These are phyloP conservation scores for Aspergillus sp. DNA, from an alignment of 2,329 filamentous ascomycete genomes.

Conservation along the genomic window DNA sequence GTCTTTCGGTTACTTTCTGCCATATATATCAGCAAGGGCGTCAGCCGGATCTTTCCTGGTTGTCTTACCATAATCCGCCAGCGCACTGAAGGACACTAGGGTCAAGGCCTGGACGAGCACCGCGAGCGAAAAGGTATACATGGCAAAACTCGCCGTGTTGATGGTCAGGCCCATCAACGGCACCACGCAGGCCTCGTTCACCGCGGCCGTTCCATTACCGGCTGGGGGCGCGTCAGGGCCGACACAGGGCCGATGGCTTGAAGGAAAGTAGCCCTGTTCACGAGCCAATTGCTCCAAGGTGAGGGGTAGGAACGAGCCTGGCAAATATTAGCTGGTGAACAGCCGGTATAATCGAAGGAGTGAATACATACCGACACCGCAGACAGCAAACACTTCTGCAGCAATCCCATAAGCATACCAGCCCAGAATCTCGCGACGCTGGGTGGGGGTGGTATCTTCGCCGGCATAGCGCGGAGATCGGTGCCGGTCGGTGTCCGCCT, in stretches of 20 bases:
- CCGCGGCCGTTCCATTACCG: slow-evolving; percentile 20
- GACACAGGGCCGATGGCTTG: slow-evolving; percentile 37
- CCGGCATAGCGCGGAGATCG: slow-evolving; percentile 67
- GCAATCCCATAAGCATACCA: slow-evolving; percentile 96
- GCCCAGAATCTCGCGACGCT: slow-evolving; percentile 76
- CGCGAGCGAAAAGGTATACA: slow-evolving; percentile 81
- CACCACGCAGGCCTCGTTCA: slow-evolving; percentile 39
- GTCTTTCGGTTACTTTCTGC: slow-evolving; percentile 69
- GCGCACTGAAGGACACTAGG: slow-evolving; percentile 68
- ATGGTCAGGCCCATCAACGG: slow-evolving; percentile 37
- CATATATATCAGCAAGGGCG: neutral
- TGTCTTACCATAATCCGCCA: slow-evolving; percentile 75
- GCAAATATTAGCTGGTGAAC: too few species aligned
- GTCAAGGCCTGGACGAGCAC: slow-evolving; percentile 83
- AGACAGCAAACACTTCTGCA: slow-evolving; percentile 94
- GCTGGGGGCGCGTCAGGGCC: slow-evolving; percentile 29
- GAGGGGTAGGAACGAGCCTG: slow-evolving; percentile 89
- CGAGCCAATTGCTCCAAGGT: slow-evolving; percentile 88
- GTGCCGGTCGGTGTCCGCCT: slow-evolving; percentile 27
- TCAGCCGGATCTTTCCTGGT: neutral
- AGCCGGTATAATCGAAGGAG: neutral
- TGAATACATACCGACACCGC: slow-evolving; percentile 64
- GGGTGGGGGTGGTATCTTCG: slow-evolving; percentile 85
- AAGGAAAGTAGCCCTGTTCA: slow-evolving; percentile 81
- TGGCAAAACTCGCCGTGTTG: slow-evolving; percentile 47